Evolutionary conservation across 805 yeast genomes (phyloP).

Genomic region (Cyberlindnera samutprakarnensis): DNA sequence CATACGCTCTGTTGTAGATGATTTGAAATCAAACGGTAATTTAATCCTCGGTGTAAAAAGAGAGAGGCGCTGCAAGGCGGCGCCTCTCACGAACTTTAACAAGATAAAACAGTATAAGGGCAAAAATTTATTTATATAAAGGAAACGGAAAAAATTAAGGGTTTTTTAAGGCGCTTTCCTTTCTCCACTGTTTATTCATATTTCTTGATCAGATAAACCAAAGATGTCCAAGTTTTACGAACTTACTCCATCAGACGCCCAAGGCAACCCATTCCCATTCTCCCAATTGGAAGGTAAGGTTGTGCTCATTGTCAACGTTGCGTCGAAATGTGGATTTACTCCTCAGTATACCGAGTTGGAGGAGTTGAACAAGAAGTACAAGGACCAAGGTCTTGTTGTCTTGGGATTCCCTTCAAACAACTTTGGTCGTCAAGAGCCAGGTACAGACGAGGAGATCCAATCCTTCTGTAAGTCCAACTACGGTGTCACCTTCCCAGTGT

Average conservation of each 20-base stretch:
- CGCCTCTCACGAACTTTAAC: too few relatives aligned
- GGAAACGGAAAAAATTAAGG: too few relatives aligned
- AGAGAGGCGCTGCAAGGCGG: too few relatives aligned
- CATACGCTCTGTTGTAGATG: too few relatives aligned
- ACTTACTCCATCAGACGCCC: conserved; percentile 54
- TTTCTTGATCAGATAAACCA: too few relatives aligned
- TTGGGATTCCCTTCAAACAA: conserved; percentile 90
- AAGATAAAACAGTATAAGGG: too few relatives aligned
- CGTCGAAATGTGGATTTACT: conserved; percentile 80
- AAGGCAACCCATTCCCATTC: conserved; percentile 54
- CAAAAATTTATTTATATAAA: too few relatives aligned
- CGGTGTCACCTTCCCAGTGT: conserved; percentile 86
- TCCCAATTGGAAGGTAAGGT: conserved; percentile 66
- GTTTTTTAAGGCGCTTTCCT: too few relatives aligned
- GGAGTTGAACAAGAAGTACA: conserved; percentile 57
- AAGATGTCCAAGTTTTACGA: conserved; percentile 57
- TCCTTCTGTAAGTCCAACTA: conserved; percentile 72
- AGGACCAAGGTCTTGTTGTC: conserved; percentile 57
- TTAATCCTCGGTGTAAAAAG: too few relatives aligned
- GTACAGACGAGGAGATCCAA: conserved; percentile 60
- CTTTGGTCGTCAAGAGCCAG: conserved; percentile 77
- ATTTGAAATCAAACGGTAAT: too few relatives aligned
- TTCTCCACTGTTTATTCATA: too few relatives aligned
- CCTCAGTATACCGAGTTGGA: conserved; percentile 76
- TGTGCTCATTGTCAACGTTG: conserved; percentile 79